phyloP scores from a whole-genome alignment of 2,329 filamentous ascomycete species.

The Cladosporium sp. region DNA sequence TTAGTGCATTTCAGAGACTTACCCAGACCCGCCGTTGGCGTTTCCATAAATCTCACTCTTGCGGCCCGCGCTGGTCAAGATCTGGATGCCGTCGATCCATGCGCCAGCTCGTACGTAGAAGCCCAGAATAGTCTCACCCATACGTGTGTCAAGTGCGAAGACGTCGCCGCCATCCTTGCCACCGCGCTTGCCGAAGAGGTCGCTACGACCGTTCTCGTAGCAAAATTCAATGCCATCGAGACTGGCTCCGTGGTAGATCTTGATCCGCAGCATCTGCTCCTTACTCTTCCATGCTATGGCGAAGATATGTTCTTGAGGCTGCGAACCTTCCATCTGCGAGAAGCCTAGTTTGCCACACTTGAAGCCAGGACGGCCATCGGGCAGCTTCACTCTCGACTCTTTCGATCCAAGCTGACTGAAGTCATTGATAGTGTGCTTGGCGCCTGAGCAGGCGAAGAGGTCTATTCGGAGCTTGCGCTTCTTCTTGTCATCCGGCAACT shows the following conservation, averaged over 20 bases:
- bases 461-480: slow-evolving; percentile 66
- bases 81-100: slow-evolving; percentile 85
- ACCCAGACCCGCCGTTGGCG: slow-evolving; percentile 73
- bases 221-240: slow-evolving; percentile 87
- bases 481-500: slow-evolving; percentile 67
- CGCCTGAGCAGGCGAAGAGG: slow-evolving; percentile 72
- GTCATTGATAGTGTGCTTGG: slow-evolving; percentile 72
- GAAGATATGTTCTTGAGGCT: slow-evolving; percentile 66
- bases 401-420: slow-evolving; percentile 67
- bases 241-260: slow-evolving; percentile 71
- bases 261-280: slow-evolving; percentile 69
- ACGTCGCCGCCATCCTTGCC: slow-evolving; percentile 66
- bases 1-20: slow-evolving; percentile 40
- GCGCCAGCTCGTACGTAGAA: slow-evolving; percentile 76
- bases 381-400: slow-evolving; percentile 67
- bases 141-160: slow-evolving; percentile 77
- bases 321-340: slow-evolving; percentile 65
- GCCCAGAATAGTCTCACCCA: slow-evolving; percentile 81
- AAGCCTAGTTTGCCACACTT: slow-evolving; percentile 69
- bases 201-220: slow-evolving; percentile 80
- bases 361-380: slow-evolving; percentile 70
- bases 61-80: slow-evolving; percentile 83
- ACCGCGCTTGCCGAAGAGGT: slow-evolving; percentile 80
- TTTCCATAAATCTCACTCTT: slow-evolving; percentile 85
- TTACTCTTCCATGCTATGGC: slow-evolving; percentile 63